A percentile compares a stretch with the other conserved stretches of the same genome.
Evolutionary conservation across 352 stramenopile genomes (phyloP).

Genomic region (Phytophthora europaea): DNA sequence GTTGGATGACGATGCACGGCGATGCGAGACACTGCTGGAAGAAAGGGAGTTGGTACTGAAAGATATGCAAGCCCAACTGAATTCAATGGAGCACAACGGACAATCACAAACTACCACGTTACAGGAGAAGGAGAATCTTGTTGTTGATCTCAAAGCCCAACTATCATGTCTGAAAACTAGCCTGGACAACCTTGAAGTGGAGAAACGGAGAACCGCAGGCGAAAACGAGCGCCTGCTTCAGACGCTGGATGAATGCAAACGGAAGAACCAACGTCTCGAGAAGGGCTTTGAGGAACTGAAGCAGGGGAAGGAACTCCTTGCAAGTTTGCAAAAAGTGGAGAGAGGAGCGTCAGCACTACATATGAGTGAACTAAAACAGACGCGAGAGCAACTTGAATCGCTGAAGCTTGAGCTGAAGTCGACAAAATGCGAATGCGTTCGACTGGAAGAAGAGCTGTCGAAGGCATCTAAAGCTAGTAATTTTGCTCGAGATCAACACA

Average conservation of each 20-base stretch:
- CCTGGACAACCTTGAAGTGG: slow-evolving; percentile 19
- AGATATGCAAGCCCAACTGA: slow-evolving; percentile 14
- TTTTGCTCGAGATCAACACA: slow-evolving; percentile 9
- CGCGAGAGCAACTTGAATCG: slow-evolving; percentile 26
- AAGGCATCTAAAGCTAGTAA: slow-evolving; percentile 14
- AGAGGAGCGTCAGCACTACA: slow-evolving; percentile 35
- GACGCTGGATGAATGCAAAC: slow-evolving; percentile 38
- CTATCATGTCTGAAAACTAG: slow-evolving; percentile 13
- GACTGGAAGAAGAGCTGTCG: slow-evolving; percentile 24
- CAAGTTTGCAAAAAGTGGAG: slow-evolving; percentile 48
- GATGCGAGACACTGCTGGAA: slow-evolving; percentile 15
- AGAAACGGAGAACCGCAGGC: slow-evolving; percentile 24
- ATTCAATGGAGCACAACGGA: slow-evolving; percentile 20
- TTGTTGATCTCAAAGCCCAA: slow-evolving; percentile 9
- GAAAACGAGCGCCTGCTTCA: slow-evolving; percentile 39
- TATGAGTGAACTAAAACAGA: slow-evolving; percentile 37
- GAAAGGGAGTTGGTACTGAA: slow-evolving; percentile 21
- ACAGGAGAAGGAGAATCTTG: slow-evolving; percentile 19
- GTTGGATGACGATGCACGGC: slow-evolving; percentile 20
- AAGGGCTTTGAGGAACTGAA: slow-evolving; percentile 47
- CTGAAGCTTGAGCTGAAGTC: slow-evolving; percentile 36
- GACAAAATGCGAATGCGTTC: slow-evolving; percentile 31
- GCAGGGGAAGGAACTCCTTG: slow-evolving; percentile 46
- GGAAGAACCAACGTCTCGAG: slow-evolving; percentile 40
- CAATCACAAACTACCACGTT: slow-evolving; percentile 9